Evolutionary conservation across 2,329 filamentous ascomycete species (phyloP).

Genomic region (Neonectria punicea): DNA sequence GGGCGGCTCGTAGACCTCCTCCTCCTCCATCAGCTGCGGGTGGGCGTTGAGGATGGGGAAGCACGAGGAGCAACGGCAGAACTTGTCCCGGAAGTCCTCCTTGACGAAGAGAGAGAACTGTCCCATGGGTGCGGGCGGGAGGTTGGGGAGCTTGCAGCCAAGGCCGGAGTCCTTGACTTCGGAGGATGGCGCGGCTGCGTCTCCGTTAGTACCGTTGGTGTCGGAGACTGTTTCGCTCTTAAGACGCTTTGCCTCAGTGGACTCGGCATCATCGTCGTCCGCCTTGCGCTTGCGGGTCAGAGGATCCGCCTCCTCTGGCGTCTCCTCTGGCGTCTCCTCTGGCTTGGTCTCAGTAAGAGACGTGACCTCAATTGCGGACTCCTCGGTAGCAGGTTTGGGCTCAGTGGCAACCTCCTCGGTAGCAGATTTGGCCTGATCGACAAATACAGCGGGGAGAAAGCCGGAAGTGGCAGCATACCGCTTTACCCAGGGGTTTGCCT

Average conservation of each 20-base stretch:
- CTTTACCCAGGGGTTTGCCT: conserved; percentile 91
- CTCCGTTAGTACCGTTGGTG: background rate
- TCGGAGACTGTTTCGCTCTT: conserved; percentile 54
- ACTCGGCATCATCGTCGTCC: conserved; percentile 59
- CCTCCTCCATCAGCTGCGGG: conserved; percentile 89
- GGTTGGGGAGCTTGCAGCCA: conserved; percentile 68
- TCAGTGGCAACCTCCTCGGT: conserved; percentile 14
- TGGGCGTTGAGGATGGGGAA: conserved; percentile 77
- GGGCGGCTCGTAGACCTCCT: conserved; percentile 93
- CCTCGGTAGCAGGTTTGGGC: background rate
- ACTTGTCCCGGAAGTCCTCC: conserved; percentile 78
- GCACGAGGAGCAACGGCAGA: conserved; percentile 87
- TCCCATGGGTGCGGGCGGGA: conserved; percentile 66
- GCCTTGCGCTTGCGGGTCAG: conserved; percentile 74
- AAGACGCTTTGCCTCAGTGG: conserved; percentile 60
- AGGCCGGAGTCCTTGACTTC: conserved; percentile 23
- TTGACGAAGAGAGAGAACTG: conserved; percentile 86
- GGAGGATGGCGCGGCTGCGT: conserved; percentile 19
- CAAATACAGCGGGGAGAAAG: conserved; percentile 79
- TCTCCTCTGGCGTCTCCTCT: conserved; percentile 11
- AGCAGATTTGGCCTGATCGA: conserved; percentile 35
- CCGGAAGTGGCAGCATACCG: conserved; percentile 82
- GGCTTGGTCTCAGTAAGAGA: conserved; percentile 9
- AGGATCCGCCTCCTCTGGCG: conserved; percentile 7
- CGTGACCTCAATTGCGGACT: conserved; percentile 10